Conservation (phyloP, 306 rosid genomes). For the Castanea sativa region DNA sequence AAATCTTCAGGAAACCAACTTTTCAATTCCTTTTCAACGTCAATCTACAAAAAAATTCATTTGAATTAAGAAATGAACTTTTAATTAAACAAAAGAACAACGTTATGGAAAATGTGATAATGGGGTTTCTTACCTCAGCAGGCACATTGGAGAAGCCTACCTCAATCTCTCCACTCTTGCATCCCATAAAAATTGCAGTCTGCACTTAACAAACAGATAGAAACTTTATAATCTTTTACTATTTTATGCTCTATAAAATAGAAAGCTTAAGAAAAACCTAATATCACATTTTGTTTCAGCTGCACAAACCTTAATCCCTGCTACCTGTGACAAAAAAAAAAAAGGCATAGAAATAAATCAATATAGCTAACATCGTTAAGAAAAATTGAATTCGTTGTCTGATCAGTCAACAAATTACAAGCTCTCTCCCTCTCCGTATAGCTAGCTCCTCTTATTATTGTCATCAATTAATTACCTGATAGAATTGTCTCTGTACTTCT, state of each 20-base stretch:
- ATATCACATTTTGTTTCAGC: conserved; percentile 7
- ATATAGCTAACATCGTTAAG: background rate
- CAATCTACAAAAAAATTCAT: conserved; percentile 30
- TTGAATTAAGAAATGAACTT: too few relatives aligned
- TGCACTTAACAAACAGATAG: conserved; percentile 17
- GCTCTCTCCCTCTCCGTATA: background rate
- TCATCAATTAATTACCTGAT: conserved; percentile 33
- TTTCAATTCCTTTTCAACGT: conserved; percentile 50
- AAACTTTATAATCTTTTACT: background rate
- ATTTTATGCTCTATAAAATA: conserved; percentile 16
- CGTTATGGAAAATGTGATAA: background rate
- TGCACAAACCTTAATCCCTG: conserved; percentile 71
- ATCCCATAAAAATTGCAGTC: conserved; percentile 84
- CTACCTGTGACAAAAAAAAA: conserved; percentile 53
- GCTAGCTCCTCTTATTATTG: background rate
- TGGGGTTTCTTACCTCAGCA: conserved; percentile 55
- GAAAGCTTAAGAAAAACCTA: background rate
- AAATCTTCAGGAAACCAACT: conserved; percentile 54
- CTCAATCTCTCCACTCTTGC: conserved; percentile 86
- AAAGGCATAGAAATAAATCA: background rate
- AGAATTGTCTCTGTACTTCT: conserved; percentile 57
- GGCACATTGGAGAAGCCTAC: conserved; percentile 69
- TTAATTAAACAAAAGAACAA: too few relatives aligned
- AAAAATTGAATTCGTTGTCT: background rate
- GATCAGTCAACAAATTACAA: background rate